A percentile compares a stretch with the other conserved stretches of the same genome.
Evolutionary conservation across 1,284 basidiomycete genomes (phyloP).

Genomic region (Butyriboletus appendiculatus): DNA sequence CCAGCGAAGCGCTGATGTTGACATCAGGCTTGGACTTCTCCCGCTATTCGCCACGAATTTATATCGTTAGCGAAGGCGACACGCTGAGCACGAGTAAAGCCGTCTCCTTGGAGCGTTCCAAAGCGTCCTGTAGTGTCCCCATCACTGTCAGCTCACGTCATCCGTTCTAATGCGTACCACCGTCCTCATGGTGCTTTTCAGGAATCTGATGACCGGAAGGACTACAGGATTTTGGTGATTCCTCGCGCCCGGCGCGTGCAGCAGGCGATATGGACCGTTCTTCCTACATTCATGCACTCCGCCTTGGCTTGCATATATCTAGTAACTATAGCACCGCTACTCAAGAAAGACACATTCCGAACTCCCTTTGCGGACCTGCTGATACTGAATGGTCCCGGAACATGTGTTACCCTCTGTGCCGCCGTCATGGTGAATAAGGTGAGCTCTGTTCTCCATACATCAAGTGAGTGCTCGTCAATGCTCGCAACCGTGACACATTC

Average conservation of each 20-base stretch:
- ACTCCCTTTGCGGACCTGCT: slow-evolving; percentile 72
- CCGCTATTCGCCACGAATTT: slow-evolving; percentile 78
- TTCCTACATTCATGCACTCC: slow-evolving; percentile 63
- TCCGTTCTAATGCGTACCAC: neutral
- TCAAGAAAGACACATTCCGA: slow-evolving; percentile 27
- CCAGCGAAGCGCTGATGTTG: slow-evolving; percentile 83
- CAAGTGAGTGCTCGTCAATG: neutral
- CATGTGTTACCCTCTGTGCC: slow-evolving; percentile 81
- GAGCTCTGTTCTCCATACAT: slow-evolving; percentile 33
- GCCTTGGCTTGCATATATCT: slow-evolving; percentile 58
- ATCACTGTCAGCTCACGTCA: slow-evolving; percentile 19
- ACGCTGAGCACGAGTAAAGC: slow-evolving; percentile 76
- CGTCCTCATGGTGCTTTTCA: slow-evolving; percentile 17
- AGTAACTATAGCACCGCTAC: slow-evolving; percentile 52
- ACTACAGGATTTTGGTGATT: slow-evolving; percentile 61
- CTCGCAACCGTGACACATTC: slow-evolving; percentile 4
- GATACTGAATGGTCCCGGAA: slow-evolving; percentile 94
- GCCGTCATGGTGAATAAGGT: slow-evolving; percentile 80
- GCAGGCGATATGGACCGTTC: slow-evolving; percentile 71
- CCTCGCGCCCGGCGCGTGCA: slow-evolving; percentile 87
- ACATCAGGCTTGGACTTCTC: slow-evolving; percentile 75
- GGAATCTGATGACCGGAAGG: slow-evolving; percentile 10
- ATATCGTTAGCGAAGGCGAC: slow-evolving; percentile 86
- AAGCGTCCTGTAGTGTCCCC: slow-evolving; percentile 23
- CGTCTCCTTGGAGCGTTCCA: slow-evolving; percentile 57